Evolutionary conservation across 148 eudicot genomes (phyloP), one percentile per base, ranked within the genome.

Genomic region (Amaranthus hypochondriacus): DNA sequence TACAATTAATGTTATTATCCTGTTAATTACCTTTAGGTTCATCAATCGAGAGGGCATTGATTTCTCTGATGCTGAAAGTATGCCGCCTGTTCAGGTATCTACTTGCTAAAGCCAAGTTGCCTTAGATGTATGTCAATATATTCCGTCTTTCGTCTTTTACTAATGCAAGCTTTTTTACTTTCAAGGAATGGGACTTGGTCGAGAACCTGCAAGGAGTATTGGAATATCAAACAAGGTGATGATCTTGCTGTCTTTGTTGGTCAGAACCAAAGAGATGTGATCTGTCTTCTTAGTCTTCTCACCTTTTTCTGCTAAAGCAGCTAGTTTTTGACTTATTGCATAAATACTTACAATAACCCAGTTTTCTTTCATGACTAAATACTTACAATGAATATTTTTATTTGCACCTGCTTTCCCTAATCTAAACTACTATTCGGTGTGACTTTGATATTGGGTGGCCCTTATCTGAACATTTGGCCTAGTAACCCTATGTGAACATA

Each of bases 31-130:
- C 62, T 78, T 66, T 77, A 95, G 98, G 86, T 95, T 92, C 77
- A 90, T 90, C 80, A 95, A 95, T 76, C 92, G 99, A n/a, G 97
- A 95, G 71, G 99, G 99, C 43, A 92, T 95, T 68, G 99, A 95
- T 79, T 95, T 95, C 83, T 88, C 98, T 76, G 98, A 94, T 81
- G 98, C 97, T 78, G 96, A 94, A 76, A 86, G 68, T 71, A 91
- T 94, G 98, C 98, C 88, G 81, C 77, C 97, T 56, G 77, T 91
- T 83, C 98, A 93, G 98, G 98, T 93, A 78, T 73, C 62, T 21
- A 62, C 18, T 79, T 59, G 15, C 42, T 68, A 14, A 13, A 15
- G 56, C 66, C 68, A 48, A 54, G 39, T 28, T 28, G 39, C 39
- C 39, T 28, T 28, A 28, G 48, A 79, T 43, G 42, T 42, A 50